Base-by-base conservation (phyloP, 1,284 basidiomycete species). In the Polyporus tsugae region DNA sequence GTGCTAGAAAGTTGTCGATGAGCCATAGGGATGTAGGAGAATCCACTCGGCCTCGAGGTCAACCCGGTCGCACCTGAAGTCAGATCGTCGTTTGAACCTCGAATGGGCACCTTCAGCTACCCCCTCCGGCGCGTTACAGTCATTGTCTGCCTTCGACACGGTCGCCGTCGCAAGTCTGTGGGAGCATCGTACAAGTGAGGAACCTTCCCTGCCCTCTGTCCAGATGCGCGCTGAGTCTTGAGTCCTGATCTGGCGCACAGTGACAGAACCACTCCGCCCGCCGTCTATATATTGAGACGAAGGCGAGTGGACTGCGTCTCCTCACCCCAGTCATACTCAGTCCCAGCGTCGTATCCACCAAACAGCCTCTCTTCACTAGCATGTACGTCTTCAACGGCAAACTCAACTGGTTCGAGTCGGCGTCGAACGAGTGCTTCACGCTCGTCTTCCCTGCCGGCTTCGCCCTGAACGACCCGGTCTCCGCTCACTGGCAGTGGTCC, bases 331-430 rank as follows among this genome's bases (percentile, higher is more conserved):
- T 7, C 17, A 17, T 44, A 2, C 42, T n/a, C 42, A 17, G 17
- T n/a, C 6, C 17, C 6, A 44, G 42, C 4, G 2, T n/a, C 19
- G 1, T 6, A 19, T n/a, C 17, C 6, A 6, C 42, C 5, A 2
- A 44, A 44, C 42, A n/a, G 7, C 17, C 17, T 44, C 42, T 4
- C 42, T 7, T 19, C 17, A 44, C 42, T 7, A 36, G 4, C 53
- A 57, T 57, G 53, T 57, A 33, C 33, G 15, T 57, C 33, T 57
- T 13, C 33, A 33, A 57, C 25, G 53, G 53, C 53, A 57, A 35
- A 35, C 17, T 57, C 13, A 19, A 29, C 17, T 57, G 4, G 29
- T 29, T 29, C 53, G 15, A 57, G 17, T 17, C 5, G 13, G 53
- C 53, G 1, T 5, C 2, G 17, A 19, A 15, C 53, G 53, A 57